Evolutionary conservation across 2,329 filamentous ascomycete genomes (phyloP).

Genomic region (Ophiobolus disseminans): DNA sequence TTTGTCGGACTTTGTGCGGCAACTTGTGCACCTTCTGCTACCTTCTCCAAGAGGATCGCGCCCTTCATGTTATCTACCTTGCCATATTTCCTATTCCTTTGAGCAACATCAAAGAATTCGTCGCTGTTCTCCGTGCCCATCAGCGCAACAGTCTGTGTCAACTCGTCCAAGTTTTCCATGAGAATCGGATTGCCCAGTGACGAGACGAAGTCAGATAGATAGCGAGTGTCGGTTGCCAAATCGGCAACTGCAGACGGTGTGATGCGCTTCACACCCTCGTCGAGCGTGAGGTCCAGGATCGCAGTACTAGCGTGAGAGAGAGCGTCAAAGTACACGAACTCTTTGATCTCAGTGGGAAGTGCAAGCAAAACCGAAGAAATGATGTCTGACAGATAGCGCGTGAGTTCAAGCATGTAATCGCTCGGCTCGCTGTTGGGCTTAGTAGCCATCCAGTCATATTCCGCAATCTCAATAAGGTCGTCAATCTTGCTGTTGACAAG

Average conservation of each 20-base stretch:
- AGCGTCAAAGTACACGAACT: slow-evolving; percentile 97
- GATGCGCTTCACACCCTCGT: slow-evolving; percentile 80
- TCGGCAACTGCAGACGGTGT: slow-evolving; percentile 84
- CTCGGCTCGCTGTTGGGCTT: slow-evolving; percentile 75
- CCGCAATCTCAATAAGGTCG: slow-evolving; percentile 93
- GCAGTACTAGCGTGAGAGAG: slow-evolving; percentile 87
- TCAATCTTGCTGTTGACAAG: slow-evolving; percentile 99
- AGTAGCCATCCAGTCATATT: slow-evolving; percentile 85
- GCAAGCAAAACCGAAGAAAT: slow-evolving; percentile 95
- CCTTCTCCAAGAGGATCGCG: slow-evolving; percentile 86
- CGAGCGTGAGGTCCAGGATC: slow-evolving; percentile 80
- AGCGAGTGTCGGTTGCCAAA: slow-evolving; percentile 81
- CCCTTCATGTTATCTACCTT: slow-evolving; percentile 92
- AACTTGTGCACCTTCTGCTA: slow-evolving; percentile 44
- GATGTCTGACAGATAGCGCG: slow-evolving; percentile 90
- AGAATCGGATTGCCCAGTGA: slow-evolving; percentile 88
- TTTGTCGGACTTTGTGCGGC: slow-evolving; percentile 44
- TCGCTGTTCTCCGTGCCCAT: slow-evolving; percentile 90
- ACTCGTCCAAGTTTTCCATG: slow-evolving; percentile 86
- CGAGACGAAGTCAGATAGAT: slow-evolving; percentile 85
- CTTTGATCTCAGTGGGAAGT: slow-evolving; percentile 93
- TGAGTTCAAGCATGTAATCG: slow-evolving; percentile 95
- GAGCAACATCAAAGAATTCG: slow-evolving; percentile 93
- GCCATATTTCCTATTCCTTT: slow-evolving; percentile 90
- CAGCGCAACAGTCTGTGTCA: slow-evolving; percentile 89